Evolutionary conservation across 805 yeast genomes (phyloP), one percentile per base, ranked within the genome.

Genomic region (Helenozyma rhizophorensis): DNA sequence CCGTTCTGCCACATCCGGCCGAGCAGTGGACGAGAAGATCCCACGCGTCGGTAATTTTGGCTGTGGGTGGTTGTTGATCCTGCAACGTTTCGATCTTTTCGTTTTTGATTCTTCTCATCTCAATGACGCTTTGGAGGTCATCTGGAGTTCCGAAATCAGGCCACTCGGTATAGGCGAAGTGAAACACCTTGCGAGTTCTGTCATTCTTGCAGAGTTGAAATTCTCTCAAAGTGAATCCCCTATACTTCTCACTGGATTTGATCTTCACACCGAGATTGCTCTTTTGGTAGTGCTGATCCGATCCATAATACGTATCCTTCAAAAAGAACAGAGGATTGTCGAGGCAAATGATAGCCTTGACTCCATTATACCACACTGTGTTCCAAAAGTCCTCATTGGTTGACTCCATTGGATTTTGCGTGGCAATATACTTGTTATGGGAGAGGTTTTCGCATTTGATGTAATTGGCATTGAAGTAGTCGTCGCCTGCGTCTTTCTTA

Each of bases 1-100:
- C 78, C 0, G 80, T 71, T 42, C 80, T 59, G 9, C 80, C 80
- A 40, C 78, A 76, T 0, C 80, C 80, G 0, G 80, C 80, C 2
- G 78, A 72, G 41, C 80, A 75, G 48, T 75, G 80, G 6, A 71
- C 76, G 19, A 72, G 44, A 4, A 50, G 33, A 11, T 44, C 50
- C 48, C 48, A 44, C 1, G 39, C 25, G 13, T 40, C 36, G 8
- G 38, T 22, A 21, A 34, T 25, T 9, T 26, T 25, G 2, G 25
- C 27, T 14, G 14, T 23, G 3, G 23, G 22, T 7, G 30, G 18
- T 2, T 16, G 14, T 17, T 37, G 36, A n/a, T 12, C 33, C 2
- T 7, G 13, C 13, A 51, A 31, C 9, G 27, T 23, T 12, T 35
- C 25, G 18, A 54, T 39, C 23, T 60, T 36, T n/a, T 52, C 38